Percentiles rank a stretch among this genome's conserved stretches.
phyloP scores from a whole-genome alignment of 768 basidiomycete species.

The Boletus fagicola region DNA sequence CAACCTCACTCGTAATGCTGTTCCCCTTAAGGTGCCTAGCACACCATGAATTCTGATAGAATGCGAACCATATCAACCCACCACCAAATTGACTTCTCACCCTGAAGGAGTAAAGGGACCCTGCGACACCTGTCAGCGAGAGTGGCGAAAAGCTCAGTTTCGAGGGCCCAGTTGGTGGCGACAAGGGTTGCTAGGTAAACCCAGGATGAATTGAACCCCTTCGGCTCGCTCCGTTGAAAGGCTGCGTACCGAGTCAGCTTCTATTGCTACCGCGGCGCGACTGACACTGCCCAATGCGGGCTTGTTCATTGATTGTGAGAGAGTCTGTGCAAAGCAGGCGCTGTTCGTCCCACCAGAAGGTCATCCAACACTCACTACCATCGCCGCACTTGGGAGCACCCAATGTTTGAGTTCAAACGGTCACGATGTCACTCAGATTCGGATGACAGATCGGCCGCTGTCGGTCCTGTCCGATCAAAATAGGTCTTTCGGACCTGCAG shows the following conservation, averaged over 20 bases:
- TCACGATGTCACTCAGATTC: not conserved
- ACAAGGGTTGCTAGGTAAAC: conserved; percentile 9
- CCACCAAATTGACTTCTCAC: not conserved
- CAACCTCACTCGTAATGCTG: not conserved
- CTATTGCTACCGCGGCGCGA: conserved; percentile 13
- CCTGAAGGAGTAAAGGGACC: not conserved
- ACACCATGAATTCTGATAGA: not conserved
- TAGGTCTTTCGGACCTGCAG: not conserved
- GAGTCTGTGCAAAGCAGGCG: not conserved
- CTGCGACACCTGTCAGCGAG: not conserved
- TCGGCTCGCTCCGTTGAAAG: conserved; percentile 13
- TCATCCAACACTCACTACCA: not conserved
- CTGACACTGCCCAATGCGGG: not conserved
- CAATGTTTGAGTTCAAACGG: not conserved
- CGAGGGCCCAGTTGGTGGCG: not conserved
- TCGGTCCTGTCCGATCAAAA: not conserved
- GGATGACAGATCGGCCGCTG: not conserved
- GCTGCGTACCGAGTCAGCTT: not conserved
- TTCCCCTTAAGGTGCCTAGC: not conserved
- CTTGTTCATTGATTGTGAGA: not conserved
- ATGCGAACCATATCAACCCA: not conserved
- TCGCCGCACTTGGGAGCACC: not conserved
- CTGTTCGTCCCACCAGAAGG: not conserved
- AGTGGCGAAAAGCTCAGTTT: conserved; percentile 4
- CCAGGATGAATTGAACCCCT: not conserved